Conservation (phyloP, 768 basidiomycete genomes). For the Naematelia aurantialba region DNA sequence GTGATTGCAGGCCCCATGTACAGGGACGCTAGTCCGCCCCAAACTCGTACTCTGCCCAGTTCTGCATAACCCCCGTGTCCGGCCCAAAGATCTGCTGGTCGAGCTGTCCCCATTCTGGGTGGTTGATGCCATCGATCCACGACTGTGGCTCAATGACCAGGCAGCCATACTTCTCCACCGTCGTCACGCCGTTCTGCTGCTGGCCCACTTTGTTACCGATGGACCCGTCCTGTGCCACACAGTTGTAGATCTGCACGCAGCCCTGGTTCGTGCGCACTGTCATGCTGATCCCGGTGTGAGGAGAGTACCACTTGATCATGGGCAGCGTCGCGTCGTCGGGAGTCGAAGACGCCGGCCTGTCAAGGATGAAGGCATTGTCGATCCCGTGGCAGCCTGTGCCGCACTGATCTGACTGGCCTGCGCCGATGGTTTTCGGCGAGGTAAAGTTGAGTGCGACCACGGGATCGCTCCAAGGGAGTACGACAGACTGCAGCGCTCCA, state of each 20-base stretch:
- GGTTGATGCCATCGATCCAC: constrained; percentile 29
- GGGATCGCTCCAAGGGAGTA: constrained; percentile 11
- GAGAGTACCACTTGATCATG: constrained; percentile 12
- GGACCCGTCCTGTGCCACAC: constrained; percentile 21
- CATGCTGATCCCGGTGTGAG: constrained; percentile 29
- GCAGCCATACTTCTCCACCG: constrained; percentile 29
- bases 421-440: constrained; percentile 17
- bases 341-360: constrained; percentile 9
- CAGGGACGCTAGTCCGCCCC: not conserved
- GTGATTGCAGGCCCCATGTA: not conserved
- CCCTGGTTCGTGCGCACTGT: constrained; percentile 25
- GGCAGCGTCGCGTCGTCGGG: constrained; percentile 6
- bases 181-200: constrained; percentile 8
- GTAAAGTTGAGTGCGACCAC: constrained; percentile 28
- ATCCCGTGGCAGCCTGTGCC: constrained; percentile 26
- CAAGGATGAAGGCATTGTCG: constrained; percentile 38
- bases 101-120: constrained; percentile 29
- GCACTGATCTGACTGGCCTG: constrained; percentile 17
- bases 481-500: constrained; percentile 24
- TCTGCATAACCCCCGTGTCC: constrained; percentile 14
- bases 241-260: constrained; percentile 26
- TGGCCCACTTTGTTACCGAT: constrained; percentile 21
- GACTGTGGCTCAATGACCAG: constrained; percentile 35
- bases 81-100: constrained; percentile 30
- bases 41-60: constrained; percentile 26